Conservation (phyloP, 345 rosid species). For the Corchorus capsularis region DNA sequence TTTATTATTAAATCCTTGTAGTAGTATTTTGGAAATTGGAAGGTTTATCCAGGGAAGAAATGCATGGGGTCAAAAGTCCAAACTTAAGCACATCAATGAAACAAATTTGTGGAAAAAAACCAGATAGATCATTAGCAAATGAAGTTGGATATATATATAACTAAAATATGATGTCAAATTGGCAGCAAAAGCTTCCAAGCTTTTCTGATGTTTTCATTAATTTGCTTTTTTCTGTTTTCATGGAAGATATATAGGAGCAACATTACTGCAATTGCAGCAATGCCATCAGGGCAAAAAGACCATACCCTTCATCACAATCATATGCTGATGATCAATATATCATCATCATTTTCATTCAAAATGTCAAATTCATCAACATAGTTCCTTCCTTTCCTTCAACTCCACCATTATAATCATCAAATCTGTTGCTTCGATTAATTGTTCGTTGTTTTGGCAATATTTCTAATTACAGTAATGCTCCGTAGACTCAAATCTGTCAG, state of each 20-base stretch:
- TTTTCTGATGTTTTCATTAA: slow-evolving; percentile 10
- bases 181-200: slow-evolving; percentile 33
- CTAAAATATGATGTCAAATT: neutral
- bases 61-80: neutral
- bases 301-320: slow-evolving; percentile 20
- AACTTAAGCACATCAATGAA: neutral
- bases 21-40: neutral
- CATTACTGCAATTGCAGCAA: slow-evolving; percentile 11
- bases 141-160: slow-evolving; percentile 6
- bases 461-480: slow-evolving; percentile 45
- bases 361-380: slow-evolving; percentile 24
- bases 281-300: slow-evolving; percentile 24
- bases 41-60: neutral
- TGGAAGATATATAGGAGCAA: slow-evolving; percentile 12
- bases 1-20: neutral
- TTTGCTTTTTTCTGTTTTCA: no score
- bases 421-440: slow-evolving; percentile 38
- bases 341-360: slow-evolving; percentile 23
- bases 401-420: slow-evolving; percentile 46
- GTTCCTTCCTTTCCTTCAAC: slow-evolving; percentile 39
- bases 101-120: neutral
- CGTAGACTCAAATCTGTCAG: slow-evolving; percentile 48
- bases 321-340: neutral
- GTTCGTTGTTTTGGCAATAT: slow-evolving; percentile 42
- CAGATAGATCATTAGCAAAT: slow-evolving; percentile 13